These are phyloP conservation scores for Entophlyctis luteolus DNA, from an alignment of 192 early-diverging fungal genomes.

Conservation along the genomic window DNA sequence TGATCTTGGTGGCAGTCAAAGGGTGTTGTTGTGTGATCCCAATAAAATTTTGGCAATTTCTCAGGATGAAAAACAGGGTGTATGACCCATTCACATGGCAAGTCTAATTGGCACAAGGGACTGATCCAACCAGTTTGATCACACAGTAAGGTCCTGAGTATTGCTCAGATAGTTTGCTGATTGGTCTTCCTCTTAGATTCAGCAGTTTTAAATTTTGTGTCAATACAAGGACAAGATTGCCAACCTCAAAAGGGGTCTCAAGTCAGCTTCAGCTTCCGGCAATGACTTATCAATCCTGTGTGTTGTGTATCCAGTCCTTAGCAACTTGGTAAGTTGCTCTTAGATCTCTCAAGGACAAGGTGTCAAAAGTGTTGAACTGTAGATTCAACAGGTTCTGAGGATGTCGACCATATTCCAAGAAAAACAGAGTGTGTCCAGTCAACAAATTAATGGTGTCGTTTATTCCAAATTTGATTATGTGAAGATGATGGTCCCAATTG, in stretches of 20 bases:
- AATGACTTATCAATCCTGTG: background rate
- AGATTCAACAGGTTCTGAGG: background rate
- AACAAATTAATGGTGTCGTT: constrained; percentile 44
- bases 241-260: background rate
- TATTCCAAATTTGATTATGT: constrained; percentile 45
- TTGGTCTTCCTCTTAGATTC: background rate
- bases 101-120: too few species aligned
- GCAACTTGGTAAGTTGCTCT: background rate
- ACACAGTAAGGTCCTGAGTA: constrained; percentile 6
- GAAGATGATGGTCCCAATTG: constrained; percentile 43
- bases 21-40: too few species aligned
- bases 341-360: background rate
- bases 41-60: too few species aligned
- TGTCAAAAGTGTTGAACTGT: background rate
- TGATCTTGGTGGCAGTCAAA: too few species aligned
- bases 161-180: background rate
- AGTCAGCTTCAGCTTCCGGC: background rate
- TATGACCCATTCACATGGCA: too few species aligned
- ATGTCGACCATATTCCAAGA: constrained; percentile 16
- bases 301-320: background rate
- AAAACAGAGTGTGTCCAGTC: constrained; percentile 33
- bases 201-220: background rate
- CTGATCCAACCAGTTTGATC: background rate
- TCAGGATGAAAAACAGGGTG: too few species aligned
- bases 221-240: background rate